These are phyloP conservation scores for Lyophyllum atratum DNA, from an alignment of 768 basidiomycete species.

Conservation along the genomic window DNA sequence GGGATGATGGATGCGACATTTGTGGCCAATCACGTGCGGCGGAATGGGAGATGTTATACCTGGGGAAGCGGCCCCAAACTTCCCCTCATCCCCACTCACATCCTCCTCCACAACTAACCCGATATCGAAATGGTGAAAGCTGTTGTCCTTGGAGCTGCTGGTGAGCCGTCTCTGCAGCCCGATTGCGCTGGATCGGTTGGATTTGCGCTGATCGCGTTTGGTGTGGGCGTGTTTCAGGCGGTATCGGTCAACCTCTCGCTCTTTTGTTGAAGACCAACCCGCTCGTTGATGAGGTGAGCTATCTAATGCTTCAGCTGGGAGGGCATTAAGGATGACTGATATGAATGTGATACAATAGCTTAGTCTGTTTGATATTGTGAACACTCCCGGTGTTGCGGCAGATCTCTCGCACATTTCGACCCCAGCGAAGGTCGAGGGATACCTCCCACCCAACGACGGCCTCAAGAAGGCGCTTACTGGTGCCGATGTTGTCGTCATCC, in stretches of 20 bases:
- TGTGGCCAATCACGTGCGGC: constrained; percentile 23
- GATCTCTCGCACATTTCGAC: constrained; percentile 95
- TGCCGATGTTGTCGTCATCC: constrained; percentile 91
- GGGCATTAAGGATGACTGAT: constrained; percentile 1
- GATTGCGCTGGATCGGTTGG: constrained; percentile 9
- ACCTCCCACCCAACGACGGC: constrained; percentile 76
- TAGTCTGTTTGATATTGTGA: constrained; percentile 92
- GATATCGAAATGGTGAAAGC: constrained; percentile 60
- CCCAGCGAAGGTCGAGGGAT: constrained; percentile 82
- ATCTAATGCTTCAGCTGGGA: neutral
- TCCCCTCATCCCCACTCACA: constrained; percentile 9
- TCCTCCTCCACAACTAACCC: constrained; percentile 6
- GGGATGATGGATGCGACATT: neutral
- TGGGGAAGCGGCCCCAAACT: constrained; percentile 3
- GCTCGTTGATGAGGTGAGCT: constrained; percentile 69
- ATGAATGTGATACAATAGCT: constrained; percentile 48
- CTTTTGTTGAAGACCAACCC: constrained; percentile 89
- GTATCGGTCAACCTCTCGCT: constrained; percentile 95
- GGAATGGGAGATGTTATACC: constrained; percentile 2
- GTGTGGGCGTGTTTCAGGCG: constrained; percentile 51
- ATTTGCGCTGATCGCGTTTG: constrained; percentile 5
- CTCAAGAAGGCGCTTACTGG: constrained; percentile 81
- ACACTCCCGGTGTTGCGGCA: constrained; percentile 95
- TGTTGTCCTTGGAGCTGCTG: constrained; percentile 96
- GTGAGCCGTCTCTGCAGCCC: constrained; percentile 36